Conservation (phyloP, 2,329 filamentous ascomycete species). For the Colletotrichum plurivorum region DNA sequence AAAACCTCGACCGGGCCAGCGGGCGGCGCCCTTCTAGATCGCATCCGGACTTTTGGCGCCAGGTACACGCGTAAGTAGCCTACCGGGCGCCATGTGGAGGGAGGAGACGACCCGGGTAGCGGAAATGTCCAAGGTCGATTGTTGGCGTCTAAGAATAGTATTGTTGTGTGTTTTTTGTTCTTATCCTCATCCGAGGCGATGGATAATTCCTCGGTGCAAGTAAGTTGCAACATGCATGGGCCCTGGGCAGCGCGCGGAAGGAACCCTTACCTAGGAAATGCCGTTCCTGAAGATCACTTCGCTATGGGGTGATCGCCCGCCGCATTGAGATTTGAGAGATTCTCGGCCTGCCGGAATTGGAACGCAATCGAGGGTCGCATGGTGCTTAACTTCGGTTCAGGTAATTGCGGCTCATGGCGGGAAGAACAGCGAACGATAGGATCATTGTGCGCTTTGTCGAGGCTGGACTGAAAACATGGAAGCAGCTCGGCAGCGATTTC, state of each 20-base stretch:
- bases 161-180: neutral
- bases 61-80: neutral
- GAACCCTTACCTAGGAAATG: neutral
- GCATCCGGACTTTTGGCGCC: neutral
- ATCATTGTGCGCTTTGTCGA: no score
- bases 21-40: conserved; percentile 10
- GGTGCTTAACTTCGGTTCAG: neutral
- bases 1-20: neutral
- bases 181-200: neutral
- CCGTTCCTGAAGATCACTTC: conserved; percentile 18
- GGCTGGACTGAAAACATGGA: no score
- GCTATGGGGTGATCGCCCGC: neutral
- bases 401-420: neutral
- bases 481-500: no score
- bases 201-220: no score
- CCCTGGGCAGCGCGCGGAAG: neutral
- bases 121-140: neutral
- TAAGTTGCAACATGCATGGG: no score
- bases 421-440: neutral
- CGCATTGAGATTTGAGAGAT: neutral
- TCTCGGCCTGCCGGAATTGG: neutral
- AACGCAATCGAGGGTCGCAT: neutral
- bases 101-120: neutral
- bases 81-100: conserved; percentile 16
- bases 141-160: conserved; percentile 23